phyloP scores from a whole-genome alignment of 495 filamentous ascomycete genomes.

The Penicillium psychrofluorescens region DNA sequence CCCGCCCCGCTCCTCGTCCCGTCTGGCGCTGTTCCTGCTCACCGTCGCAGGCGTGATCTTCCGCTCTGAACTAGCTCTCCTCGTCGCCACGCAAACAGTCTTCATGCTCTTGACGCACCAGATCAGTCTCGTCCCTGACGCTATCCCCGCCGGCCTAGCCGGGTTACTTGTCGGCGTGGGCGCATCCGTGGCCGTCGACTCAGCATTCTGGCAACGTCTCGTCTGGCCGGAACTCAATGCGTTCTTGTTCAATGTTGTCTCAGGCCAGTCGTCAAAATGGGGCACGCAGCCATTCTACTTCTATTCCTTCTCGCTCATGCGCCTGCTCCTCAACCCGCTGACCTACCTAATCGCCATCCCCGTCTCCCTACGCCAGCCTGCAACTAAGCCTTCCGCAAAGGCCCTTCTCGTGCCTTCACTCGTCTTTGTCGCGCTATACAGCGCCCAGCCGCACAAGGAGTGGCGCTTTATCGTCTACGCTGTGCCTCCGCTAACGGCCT shows the following conservation, averaged over 20 bases:
- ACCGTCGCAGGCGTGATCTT: constrained; percentile 82
- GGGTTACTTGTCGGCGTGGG: constrained; percentile 56
- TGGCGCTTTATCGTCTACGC: constrained; percentile 91
- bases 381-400: constrained; percentile 36
- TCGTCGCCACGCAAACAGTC: constrained; percentile 49
- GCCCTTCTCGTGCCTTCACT: constrained; percentile 59
- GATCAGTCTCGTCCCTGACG: constrained; percentile 45
- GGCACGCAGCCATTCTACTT: constrained; percentile 76
- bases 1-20: constrained; percentile 5
- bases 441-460: constrained; percentile 87
- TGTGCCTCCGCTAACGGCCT: constrained; percentile 72
- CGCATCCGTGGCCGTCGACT: constrained; percentile 69
- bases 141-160: constrained; percentile 60
- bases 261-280: constrained; percentile 68
- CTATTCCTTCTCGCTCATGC: constrained; percentile 80
- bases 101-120: constrained; percentile 48
- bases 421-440: constrained; percentile 72
- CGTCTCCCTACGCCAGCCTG: constrained; percentile 47
- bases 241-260: constrained; percentile 86
- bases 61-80: constrained; percentile 80
- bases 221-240: constrained; percentile 87
- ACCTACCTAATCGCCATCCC: constrained; percentile 57
- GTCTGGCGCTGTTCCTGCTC: constrained; percentile 60
- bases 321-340: constrained; percentile 75
- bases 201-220: constrained; percentile 78